Conservation (phyloP, 495 filamentous ascomycete genomes). For the Hypoxylon intermedium region DNA sequence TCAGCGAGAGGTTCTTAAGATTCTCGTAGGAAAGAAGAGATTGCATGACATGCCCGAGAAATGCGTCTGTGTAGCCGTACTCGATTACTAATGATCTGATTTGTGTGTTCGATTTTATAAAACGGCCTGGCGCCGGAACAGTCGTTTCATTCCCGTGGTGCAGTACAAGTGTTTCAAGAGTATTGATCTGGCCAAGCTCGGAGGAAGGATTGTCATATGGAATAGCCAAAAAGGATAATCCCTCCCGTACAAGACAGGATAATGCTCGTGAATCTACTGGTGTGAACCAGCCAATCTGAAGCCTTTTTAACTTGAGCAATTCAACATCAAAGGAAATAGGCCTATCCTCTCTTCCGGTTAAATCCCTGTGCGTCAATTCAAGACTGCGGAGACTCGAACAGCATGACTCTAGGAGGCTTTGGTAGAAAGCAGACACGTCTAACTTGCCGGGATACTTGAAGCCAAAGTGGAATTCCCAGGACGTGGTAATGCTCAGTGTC, state of each 20-base stretch:
- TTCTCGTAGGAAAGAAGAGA: neutral
- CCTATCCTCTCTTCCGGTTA: neutral
- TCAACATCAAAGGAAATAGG: constrained; percentile 1
- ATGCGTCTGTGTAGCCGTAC: neutral
- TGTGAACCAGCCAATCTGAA: neutral
- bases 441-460: too few species aligned
- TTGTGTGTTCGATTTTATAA: constrained; percentile 6
- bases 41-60: neutral
- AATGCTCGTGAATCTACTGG: neutral
- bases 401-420: neutral
- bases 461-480: too few species aligned
- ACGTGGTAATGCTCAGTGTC: too few species aligned
- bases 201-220: constrained; percentile 1
- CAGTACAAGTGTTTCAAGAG: neutral
- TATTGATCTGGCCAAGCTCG: neutral
- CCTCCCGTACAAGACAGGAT: constrained; percentile 6
- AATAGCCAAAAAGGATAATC: neutral
- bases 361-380: constrained; percentile 1
- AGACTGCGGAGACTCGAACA: neutral
- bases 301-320: neutral
- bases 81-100: neutral
- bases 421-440: neutral
- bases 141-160: neutral
- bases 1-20: neutral
- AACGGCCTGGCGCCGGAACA: neutral